These are phyloP conservation scores for Hyphopichia burtonii DNA, from an alignment of 1,139 yeast genomes.

Conservation along the genomic window DNA sequence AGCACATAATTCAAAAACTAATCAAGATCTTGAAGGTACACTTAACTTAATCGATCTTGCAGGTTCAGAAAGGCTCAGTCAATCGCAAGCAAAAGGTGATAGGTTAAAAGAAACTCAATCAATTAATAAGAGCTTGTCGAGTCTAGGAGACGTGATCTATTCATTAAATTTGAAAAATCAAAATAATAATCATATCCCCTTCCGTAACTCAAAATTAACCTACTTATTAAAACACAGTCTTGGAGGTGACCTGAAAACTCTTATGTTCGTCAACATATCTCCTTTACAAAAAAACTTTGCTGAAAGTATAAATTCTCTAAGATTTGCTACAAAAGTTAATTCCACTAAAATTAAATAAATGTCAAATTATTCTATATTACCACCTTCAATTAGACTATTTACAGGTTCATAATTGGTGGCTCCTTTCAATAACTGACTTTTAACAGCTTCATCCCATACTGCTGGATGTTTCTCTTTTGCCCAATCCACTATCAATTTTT, in stretches of 20 bases:
- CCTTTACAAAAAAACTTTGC: slow-evolving; percentile 60
- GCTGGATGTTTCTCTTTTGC: slow-evolving; percentile 43
- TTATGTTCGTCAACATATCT: slow-evolving; percentile 91
- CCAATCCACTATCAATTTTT: slow-evolving; percentile 51
- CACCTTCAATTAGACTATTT: slow-evolving; percentile 14
- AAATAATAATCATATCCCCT: slow-evolving; percentile 53
- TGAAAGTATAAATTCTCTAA: slow-evolving; percentile 79
- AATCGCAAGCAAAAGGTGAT: slow-evolving; percentile 77
- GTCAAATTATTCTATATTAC: not conserved
- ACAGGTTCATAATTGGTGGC: slow-evolving; percentile 37
- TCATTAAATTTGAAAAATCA: slow-evolving; percentile 52
- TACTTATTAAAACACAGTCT: slow-evolving; percentile 81
- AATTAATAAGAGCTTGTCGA: slow-evolving; percentile 84
- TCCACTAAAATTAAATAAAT: slow-evolving; percentile 28
- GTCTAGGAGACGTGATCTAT: slow-evolving; percentile 86
- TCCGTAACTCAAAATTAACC: slow-evolving; percentile 64
- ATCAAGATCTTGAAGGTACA: slow-evolving; percentile 55
- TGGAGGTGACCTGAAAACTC: slow-evolving; percentile 82
- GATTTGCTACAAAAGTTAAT: slow-evolving; percentile 87
- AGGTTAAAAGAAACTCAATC: slow-evolving; percentile 85
- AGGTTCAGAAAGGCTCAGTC: slow-evolving; percentile 82
- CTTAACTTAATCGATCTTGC: slow-evolving; percentile 81
- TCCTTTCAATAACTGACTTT: slow-evolving; percentile 37
- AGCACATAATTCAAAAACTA: slow-evolving; percentile 55
- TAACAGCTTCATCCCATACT: slow-evolving; percentile 47